A percentile compares a stretch with the other conserved stretches of the same genome.
Conservation (phyloP, 2,329 filamentous ascomycete species). For the Orbilia javanica region DNA sequence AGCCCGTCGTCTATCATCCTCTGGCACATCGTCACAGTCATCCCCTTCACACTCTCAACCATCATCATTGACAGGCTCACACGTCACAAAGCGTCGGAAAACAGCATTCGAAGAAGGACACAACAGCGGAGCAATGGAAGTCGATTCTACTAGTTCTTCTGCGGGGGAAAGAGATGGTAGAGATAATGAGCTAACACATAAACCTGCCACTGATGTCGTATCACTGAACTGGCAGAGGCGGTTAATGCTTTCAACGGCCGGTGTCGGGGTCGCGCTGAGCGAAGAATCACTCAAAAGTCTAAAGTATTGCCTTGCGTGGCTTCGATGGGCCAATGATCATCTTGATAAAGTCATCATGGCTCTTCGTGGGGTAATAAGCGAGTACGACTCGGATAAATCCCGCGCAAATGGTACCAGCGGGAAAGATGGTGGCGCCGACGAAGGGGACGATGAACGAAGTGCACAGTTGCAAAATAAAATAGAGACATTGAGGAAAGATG, state of each 20-base stretch:
- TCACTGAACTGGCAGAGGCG: slow-evolving; percentile 79
- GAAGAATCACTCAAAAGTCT: slow-evolving; percentile 86
- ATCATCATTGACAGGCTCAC: slow-evolving; percentile 58
- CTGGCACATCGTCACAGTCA: slow-evolving; percentile 39
- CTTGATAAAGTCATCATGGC: slow-evolving; percentile 80
- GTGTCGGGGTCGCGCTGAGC: slow-evolving; percentile 89
- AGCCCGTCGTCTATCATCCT: slow-evolving; percentile 55
- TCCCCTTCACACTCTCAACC: slow-evolving; percentile 65
- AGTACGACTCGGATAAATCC: slow-evolving; percentile 76
- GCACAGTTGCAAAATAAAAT: slow-evolving; percentile 74
- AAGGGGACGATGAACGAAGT: slow-evolving; percentile 62
- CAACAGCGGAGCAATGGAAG: slow-evolving; percentile 58
- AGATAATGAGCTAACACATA: slow-evolving; percentile 63
- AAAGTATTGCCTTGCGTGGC: slow-evolving; percentile 83
- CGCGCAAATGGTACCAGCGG: slow-evolving; percentile 38
- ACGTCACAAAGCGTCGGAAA: slow-evolving; percentile 72
- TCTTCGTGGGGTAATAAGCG: slow-evolving; percentile 80
- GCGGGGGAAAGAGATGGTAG: slow-evolving; percentile 63
- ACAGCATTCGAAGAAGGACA: slow-evolving; percentile 67
- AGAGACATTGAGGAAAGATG: slow-evolving; percentile 75
- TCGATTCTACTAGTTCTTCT: slow-evolving; percentile 61
- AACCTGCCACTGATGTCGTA: slow-evolving; percentile 61
- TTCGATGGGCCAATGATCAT: slow-evolving; percentile 84
- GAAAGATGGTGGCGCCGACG: slow-evolving; percentile 61
- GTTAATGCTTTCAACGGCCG: slow-evolving; percentile 89